Evolutionary conservation across 108 stramenopile genomes (phyloP).

Genomic region (Asterionellopsis glacialis): DNA sequence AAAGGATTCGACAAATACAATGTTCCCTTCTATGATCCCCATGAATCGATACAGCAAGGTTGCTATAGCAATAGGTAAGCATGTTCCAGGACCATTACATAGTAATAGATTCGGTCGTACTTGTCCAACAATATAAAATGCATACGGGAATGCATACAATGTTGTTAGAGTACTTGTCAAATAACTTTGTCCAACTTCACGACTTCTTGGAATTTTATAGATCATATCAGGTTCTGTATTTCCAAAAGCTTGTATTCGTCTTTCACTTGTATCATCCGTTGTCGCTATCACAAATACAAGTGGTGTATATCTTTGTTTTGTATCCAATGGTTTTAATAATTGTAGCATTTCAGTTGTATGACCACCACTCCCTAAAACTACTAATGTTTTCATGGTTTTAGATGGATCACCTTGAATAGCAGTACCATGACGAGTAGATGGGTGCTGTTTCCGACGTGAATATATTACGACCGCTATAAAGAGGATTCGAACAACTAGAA

Average conservation of each 20-base stretch:
- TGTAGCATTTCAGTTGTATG: slow-evolving; percentile 89
- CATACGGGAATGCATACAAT: slow-evolving; percentile 27
- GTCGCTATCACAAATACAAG: slow-evolving; percentile 57
- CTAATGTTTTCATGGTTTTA: slow-evolving; percentile 52
- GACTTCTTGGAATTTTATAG: slow-evolving; percentile 58
- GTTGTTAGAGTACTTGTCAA: slow-evolving; percentile 46
- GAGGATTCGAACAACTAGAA: too few species aligned
- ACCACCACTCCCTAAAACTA: slow-evolving; percentile 83
- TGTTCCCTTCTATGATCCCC: slow-evolving; percentile 35
- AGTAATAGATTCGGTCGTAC: slow-evolving; percentile 68
- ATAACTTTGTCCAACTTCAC: slow-evolving; percentile 74
- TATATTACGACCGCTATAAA: too few species aligned
- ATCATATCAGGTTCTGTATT: slow-evolving; percentile 6
- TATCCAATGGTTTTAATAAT: slow-evolving; percentile 48
- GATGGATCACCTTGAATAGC: background rate
- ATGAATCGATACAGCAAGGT: slow-evolving; percentile 51
- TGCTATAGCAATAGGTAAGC: slow-evolving; percentile 66
- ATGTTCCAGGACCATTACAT: slow-evolving; percentile 89
- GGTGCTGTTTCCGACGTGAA: too few species aligned
- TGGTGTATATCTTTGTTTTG: slow-evolving; percentile 37
- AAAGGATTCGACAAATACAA: slow-evolving; percentile 84
- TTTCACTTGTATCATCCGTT: slow-evolving; percentile 60
- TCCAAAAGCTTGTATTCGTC: slow-evolving; percentile 38
- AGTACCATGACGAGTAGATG: too few species aligned
- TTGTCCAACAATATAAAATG: slow-evolving; percentile 25